phyloP scores from a whole-genome alignment of 306 rosid species.

The Alnus glutinosa region DNA sequence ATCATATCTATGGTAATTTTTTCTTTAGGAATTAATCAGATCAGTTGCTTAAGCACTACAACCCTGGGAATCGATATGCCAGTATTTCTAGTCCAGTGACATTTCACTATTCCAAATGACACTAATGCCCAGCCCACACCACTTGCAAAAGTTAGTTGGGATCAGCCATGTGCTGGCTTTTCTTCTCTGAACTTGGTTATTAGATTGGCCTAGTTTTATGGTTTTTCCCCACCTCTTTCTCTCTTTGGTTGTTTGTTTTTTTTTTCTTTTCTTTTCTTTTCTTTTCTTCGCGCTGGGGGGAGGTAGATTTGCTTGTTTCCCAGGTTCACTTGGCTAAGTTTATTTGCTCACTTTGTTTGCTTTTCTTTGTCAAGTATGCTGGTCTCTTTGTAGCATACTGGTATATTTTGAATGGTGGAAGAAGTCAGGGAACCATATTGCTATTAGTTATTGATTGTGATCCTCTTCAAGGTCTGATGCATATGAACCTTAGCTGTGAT shows the following conservation, averaged over 20 bases:
- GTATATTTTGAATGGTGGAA: background rate
- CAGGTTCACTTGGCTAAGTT: background rate
- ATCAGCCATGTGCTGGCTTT: conserved; percentile 1
- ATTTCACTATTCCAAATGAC: background rate
- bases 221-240: too few species aligned
- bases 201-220: background rate
- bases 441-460: background rate
- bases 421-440: background rate
- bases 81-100: background rate
- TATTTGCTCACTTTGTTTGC: background rate
- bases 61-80: background rate
- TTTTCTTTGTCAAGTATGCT: background rate
- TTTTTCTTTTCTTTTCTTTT: background rate
- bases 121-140: background rate
- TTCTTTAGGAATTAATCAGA: conserved; percentile 1
- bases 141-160: background rate
- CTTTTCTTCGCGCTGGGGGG: background rate
- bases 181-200: background rate
- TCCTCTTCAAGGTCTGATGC: background rate
- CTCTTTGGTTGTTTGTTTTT: background rate
- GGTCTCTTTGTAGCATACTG: background rate
- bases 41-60: background rate
- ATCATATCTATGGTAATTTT: conserved; percentile 13
- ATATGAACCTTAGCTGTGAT: too few species aligned
- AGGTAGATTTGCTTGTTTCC: background rate